phyloP scores from a whole-genome alignment of 164 flowering plant genomes.

The Annona squamosa region DNA sequence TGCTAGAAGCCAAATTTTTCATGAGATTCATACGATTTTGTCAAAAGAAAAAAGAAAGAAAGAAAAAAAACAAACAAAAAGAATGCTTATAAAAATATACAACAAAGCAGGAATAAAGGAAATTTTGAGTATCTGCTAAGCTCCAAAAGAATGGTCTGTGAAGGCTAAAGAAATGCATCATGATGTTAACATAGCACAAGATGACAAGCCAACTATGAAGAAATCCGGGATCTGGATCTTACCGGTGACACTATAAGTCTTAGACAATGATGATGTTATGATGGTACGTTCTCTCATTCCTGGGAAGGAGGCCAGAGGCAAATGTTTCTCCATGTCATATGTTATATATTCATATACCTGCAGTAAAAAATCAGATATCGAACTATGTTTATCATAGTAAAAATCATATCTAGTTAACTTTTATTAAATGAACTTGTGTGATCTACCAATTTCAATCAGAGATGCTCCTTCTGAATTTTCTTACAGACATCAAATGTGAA shows the following conservation, averaged over 20 bases:
- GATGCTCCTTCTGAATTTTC: neutral
- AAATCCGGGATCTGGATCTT: neutral
- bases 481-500: neutral
- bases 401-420: neutral
- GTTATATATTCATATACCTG: slow-evolving; percentile 84
- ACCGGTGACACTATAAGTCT: slow-evolving; percentile 78
- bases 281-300: slow-evolving; percentile 75
- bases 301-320: slow-evolving; percentile 69
- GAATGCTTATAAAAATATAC: too few relatives aligned
- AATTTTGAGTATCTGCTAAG: too few relatives aligned
- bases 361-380: slow-evolving; percentile 1
- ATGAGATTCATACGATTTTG: too few relatives aligned
- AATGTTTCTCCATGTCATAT: slow-evolving; percentile 50
- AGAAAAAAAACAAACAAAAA: too few relatives aligned
- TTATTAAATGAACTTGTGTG: neutral
- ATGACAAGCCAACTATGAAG: neutral
- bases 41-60: too few relatives aligned
- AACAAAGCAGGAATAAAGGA: too few relatives aligned
- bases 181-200: neutral
- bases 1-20: too few relatives aligned
- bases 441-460: neutral
- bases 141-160: neutral
- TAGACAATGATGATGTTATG: slow-evolving; percentile 76
- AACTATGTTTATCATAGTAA: neutral
- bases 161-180: neutral